Base-by-base conservation (phyloP, 2,329 filamentous ascomycete species). In the Cordyceps tenuipes region DNA sequence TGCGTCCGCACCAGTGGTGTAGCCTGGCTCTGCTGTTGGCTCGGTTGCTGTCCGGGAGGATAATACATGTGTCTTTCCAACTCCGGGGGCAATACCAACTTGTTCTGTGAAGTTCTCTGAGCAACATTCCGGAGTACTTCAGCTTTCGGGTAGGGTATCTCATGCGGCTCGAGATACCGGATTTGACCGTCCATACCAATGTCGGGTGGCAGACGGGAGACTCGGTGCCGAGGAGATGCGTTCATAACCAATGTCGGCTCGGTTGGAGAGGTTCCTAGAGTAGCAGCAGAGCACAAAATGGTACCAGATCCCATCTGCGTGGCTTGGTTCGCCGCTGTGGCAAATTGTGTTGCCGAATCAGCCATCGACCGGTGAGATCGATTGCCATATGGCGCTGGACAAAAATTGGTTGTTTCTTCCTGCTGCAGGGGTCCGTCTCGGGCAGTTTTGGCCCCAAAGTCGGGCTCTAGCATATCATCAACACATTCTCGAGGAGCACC, bases 61-160 rank as follows among this genome's bases (percentile, higher is more conserved):
- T 58, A 34, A 47, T 59, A 59, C 57, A 59, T 29, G 49, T 59
- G 31, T 7, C 17, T 19, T 31, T 59, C 57, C 49, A 59, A 21
- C 6, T 59, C 48, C 3, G 29, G 41, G 13, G 57, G 57, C 48
- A 59, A 21, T 9, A 47, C 26, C 9, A 47, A 1, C 3, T 47
- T 31, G 4, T 12, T 6, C 2, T 47, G 13, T 1, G 9, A 10
- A 47, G 8, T 5, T 41, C 39, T 5, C 4, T 5, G 34, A 29
- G 17, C 4, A 23, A 34, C 2, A 19, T 36, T 9, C 13, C 50
- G 46, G 15, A 15, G 1, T 29, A 15, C 19, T 13, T 50, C 46
- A 2, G 46, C 7, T 34, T 17, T 15, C 17, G 9, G 5, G 9
- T 53, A 12, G 29, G 49, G 36, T 10, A 59, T 47, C 10, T 59